Evolutionary conservation across 805 yeast genomes (phyloP).

Genomic region (Priceomyces carsonii): DNA sequence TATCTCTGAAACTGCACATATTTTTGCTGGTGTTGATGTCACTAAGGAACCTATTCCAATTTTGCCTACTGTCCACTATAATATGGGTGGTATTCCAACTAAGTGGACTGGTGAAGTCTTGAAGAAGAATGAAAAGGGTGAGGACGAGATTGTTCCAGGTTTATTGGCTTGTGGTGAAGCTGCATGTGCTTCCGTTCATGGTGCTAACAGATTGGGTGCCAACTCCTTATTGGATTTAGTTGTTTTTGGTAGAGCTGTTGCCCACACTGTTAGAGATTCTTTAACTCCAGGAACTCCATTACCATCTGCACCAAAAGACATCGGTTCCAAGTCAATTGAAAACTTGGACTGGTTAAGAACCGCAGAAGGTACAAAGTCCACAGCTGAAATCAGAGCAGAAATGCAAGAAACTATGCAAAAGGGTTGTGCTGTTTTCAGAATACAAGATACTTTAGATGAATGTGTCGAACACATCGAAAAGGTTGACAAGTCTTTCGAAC

Average conservation of each 20-base stretch:
- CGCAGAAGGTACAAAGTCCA: slow-evolving; percentile 77
- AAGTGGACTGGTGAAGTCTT: slow-evolving; percentile 95
- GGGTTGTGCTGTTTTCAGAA: slow-evolving; percentile 96
- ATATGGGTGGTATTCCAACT: slow-evolving; percentile 99
- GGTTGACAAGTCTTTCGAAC: slow-evolving; percentile 72
- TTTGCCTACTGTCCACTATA: slow-evolving; percentile 97
- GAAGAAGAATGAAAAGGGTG: slow-evolving; percentile 79
- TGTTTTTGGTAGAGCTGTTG: slow-evolving; percentile 97
- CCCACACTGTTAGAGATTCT: slow-evolving; percentile 84
- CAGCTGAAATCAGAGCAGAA: slow-evolving; percentile 84
- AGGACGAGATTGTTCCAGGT: slow-evolving; percentile 91
- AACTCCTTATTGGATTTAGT: slow-evolving; percentile 95
- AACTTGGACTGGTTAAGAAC: slow-evolving; percentile 87
- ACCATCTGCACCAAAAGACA: slow-evolving; percentile 76
- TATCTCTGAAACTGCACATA: slow-evolving; percentile 97
- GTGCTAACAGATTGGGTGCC: slow-evolving; percentile 99
- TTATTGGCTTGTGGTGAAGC: slow-evolving; percentile 97
- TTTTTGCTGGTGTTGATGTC: slow-evolving; percentile 98
- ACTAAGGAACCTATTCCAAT: slow-evolving; percentile 99
- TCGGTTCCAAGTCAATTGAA: slow-evolving; percentile 87
- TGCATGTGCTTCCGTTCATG: slow-evolving; percentile 98
- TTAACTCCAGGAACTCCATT: slow-evolving; percentile 89
- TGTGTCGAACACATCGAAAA: slow-evolving; percentile 80
- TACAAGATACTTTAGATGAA: slow-evolving; percentile 84
- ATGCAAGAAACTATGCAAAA: slow-evolving; percentile 97